These are phyloP conservation scores for Camellia granthamiana DNA, from an alignment of 148 eudicot genomes.

Conservation along the genomic window DNA sequence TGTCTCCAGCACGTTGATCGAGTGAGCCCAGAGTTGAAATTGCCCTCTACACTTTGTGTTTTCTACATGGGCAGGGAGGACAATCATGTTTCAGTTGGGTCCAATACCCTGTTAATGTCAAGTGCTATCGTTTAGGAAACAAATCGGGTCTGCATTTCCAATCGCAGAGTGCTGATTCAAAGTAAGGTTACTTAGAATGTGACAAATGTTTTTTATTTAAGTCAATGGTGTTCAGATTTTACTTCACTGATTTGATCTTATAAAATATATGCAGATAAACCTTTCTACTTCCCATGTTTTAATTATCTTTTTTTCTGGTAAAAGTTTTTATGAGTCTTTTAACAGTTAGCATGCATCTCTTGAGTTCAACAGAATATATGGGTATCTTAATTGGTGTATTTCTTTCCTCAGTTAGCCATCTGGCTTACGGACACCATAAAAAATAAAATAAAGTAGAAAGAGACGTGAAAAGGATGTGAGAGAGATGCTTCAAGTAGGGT, in stretches of 20 bases:
- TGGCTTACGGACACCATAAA: too few relatives aligned
- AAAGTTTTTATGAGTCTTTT: neutral
- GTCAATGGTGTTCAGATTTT: neutral
- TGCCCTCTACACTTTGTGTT: slow-evolving; percentile 89
- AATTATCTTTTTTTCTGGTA: too few relatives aligned
- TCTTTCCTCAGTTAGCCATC: too few relatives aligned
- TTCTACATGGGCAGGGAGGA: slow-evolving; percentile 81
- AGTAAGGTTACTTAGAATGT: neutral
- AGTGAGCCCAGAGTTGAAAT: slow-evolving; percentile 98
- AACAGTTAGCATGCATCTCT: too few relatives aligned
- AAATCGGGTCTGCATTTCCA: slow-evolving; percentile 89
- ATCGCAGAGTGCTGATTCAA: slow-evolving; percentile 53
- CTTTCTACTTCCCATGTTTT: neutral
- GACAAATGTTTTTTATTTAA: neutral
- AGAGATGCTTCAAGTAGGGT: too few relatives aligned
- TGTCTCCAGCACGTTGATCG: slow-evolving; percentile 77
- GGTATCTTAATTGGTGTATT: too few relatives aligned
- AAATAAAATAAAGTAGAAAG: too few relatives aligned
- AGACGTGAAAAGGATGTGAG: too few relatives aligned
- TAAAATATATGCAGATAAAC: neutral
- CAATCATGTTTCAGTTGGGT: slow-evolving; percentile 76
- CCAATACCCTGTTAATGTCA: slow-evolving; percentile 81
- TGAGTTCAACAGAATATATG: too few relatives aligned
- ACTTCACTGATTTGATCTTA: neutral
- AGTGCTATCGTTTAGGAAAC: slow-evolving; percentile 79